Base-by-base conservation (phyloP, 1,284 basidiomycete species). In the Laetiporus sulphureus region DNA sequence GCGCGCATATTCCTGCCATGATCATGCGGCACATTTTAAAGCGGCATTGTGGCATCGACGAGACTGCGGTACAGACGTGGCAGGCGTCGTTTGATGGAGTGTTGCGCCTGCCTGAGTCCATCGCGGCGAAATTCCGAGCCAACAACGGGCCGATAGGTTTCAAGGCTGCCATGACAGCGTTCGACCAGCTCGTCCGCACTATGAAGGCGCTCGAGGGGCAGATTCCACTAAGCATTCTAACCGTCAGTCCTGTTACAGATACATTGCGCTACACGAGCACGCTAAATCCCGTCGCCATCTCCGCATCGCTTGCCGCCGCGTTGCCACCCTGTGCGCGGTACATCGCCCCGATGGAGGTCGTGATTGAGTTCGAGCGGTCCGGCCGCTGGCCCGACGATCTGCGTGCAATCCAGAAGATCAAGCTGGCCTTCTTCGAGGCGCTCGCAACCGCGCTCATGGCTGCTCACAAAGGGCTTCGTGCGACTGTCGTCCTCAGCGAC, bases 381-480 rank as follows among this genome's bases (percentile, higher is more conserved):
- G 83, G 85, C 0, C 77, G 79, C 50, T 99, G 96, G 96, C 96
- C 96, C 0, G 93, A 98, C 57, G 93, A 99, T 54, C 73, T 99
- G 1, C 73, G 72, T 13, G 92, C 93, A 0, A 87, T 98, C 35
- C 94, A 97, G 62, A 92, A 91, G 53, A 88, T 94, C 66, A 99
- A 99, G 64, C 72, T 96, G 2, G 95, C 95, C 0, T 86, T 99
- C 59, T 78, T 95, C 47, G 91, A 93, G 56, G 75, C 77, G 21
- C 71, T 91, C 2, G 87, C 84, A 0, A 65, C 68, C 11, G 69
- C 73, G 1, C 69, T 95, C 34, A 77, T 81, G 72, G 58, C 61
- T 6, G 57, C 69, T 2, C 59, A 72, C 2, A 52, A 69, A 0
- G 79, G 78, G 3, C 60, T 83, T 2, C 71, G 61, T 10, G 83